Evolutionary conservation across 805 yeast genomes (phyloP), one percentile per base, ranked within the genome.

Genomic region (Hanseniaspora hatyaiensis): DNA sequence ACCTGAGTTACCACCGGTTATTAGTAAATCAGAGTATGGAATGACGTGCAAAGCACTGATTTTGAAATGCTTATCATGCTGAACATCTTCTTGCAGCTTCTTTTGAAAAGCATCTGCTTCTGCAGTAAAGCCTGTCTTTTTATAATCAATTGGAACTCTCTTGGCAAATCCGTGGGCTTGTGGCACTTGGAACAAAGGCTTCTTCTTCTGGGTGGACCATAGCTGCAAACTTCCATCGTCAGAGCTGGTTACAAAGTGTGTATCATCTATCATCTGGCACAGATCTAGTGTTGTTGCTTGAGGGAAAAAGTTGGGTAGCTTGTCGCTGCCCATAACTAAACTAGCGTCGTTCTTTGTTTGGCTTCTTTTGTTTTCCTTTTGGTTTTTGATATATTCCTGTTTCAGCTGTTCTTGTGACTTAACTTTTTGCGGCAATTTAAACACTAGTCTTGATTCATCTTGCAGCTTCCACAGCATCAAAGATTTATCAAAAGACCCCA

Each of bases 401-500:
- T 65, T 54, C 57, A 64, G 52, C 63, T 68, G 63, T 58, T 86
- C 95, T 24, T 42, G 42, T 50, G 94, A 95, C 15, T 45, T 45
- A 2, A 34, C 26, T 18, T 45, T 40, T 24, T 45, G 49, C 6
- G 49, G 49, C 52, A 95, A 95, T 60, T 95, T 75, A 63, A 89
- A 89, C 0, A 96, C 87, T 57, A 92, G 73, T 59, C 96, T 77
- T 1, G 94, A 78, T 65, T 92, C 98, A 57, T 92, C 98, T 22
- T 95, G 77, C 54, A 92, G 86, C 62, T 92, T 92, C 98, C 98
- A 92, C 57, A 84, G 69, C 80, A 94, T 82, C 8, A 89, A 96
- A 4, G 96, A 84, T 57, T 94, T 79, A 65, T 92, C 98, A 56
- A 97, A 77, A 3, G 94, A 73, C 15, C 98, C 98, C 28, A 89